phyloP scores from a whole-genome alignment of 192 early-diverging fungal species.

The Coemansia sp. region DNA sequence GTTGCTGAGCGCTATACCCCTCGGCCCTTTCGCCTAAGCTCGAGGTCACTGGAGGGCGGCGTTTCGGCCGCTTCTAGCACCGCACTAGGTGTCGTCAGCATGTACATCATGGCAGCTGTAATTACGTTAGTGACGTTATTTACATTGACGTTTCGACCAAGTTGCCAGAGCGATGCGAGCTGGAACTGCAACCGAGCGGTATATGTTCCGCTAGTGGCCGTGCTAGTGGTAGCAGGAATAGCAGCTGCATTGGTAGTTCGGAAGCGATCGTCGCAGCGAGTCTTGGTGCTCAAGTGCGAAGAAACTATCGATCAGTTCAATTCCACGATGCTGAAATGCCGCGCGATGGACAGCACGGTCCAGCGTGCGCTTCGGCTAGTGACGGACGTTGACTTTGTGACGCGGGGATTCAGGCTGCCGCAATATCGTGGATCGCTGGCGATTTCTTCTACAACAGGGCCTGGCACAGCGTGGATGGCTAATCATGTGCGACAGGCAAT shows the following conservation, averaged over 20 bases:
- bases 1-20: conserved; percentile 39
- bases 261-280: neutral
- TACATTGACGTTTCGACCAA: neutral
- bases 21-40: neutral
- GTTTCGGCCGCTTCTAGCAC: neutral
- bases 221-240: neutral
- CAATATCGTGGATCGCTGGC: neutral
- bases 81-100: neutral
- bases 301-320: neutral
- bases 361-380: conserved; percentile 31
- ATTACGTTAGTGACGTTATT: neutral
- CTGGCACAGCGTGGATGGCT: conserved; percentile 14
- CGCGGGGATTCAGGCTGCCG: conserved; percentile 26
- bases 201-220: neutral
- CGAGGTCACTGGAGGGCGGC: neutral
- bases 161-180: neutral
- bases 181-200: neutral
- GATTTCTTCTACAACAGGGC: conserved; percentile 7
- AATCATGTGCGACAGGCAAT: conserved; percentile 19
- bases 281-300: neutral
- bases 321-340: neutral
- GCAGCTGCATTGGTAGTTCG: too few species aligned
- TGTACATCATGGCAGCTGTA: neutral
- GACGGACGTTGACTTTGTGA: conserved; percentile 35
- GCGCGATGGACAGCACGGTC: conserved; percentile 20